Conservation (phyloP, 768 basidiomycete species). For the Agrocybe pediades region DNA sequence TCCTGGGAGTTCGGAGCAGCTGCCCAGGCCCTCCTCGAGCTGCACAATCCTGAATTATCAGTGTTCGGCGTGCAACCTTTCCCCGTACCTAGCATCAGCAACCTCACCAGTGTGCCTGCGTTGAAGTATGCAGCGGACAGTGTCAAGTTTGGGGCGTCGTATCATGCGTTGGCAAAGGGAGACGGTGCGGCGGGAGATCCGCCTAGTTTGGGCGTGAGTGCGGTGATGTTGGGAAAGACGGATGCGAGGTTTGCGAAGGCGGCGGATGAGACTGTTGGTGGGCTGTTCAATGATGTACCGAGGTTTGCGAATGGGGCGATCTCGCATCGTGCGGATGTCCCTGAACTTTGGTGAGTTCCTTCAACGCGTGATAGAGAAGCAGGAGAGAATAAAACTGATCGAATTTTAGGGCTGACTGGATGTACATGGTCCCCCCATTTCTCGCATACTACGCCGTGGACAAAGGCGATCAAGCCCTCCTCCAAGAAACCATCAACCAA, state of each 20-base stretch:
- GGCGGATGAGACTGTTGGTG: constrained; percentile 33
- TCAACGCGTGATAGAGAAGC: constrained; percentile 6
- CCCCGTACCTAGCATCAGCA: constrained; percentile 26
- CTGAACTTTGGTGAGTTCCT: constrained; percentile 44
- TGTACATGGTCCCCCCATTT: constrained; percentile 56
- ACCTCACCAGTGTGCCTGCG: constrained; percentile 24
- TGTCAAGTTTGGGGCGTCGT: constrained; percentile 36
- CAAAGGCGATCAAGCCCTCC: constrained; percentile 31
- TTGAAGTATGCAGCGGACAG: constrained; percentile 40
- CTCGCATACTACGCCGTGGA: constrained; percentile 49
- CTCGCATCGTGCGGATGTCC: constrained; percentile 38
- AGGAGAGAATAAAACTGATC: constrained; percentile 20
- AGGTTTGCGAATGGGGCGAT: constrained; percentile 47
- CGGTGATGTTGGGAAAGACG: constrained; percentile 44
- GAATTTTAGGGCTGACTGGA: constrained; percentile 47
- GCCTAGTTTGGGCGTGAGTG: constrained; percentile 47
- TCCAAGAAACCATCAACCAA: constrained; percentile 39
- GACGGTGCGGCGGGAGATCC: constrained; percentile 48
- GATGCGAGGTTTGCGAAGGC: constrained; percentile 33
- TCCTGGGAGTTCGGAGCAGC: constrained; percentile 52
- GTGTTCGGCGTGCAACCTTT: constrained; percentile 42
- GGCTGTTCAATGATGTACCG: constrained; percentile 34
- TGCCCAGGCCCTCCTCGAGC: constrained; percentile 43
- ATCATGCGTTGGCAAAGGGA: constrained; percentile 33
- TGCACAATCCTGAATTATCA: constrained; percentile 42